Evolutionary conservation across 2,329 filamentous ascomycete species (phyloP).

Genomic region (Colletotrichum kahawae): DNA sequence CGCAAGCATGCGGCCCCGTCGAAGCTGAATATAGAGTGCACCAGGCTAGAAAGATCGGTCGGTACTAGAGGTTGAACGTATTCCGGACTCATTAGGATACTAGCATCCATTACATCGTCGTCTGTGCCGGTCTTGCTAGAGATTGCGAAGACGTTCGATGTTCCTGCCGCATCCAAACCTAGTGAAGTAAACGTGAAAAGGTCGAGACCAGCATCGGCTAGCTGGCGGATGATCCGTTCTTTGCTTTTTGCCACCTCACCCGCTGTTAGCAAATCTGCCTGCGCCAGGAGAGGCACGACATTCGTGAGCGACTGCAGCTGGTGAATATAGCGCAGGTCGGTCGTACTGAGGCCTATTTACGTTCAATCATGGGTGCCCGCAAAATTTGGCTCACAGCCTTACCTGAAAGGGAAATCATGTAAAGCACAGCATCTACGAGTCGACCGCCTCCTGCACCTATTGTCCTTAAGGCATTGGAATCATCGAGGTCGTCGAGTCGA

Average conservation of each 20-base stretch:
- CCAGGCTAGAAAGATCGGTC: slow-evolving; percentile 74
- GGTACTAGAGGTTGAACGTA: slow-evolving; percentile 81
- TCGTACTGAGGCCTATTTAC: slow-evolving; percentile 35
- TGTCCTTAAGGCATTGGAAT: slow-evolving; percentile 77
- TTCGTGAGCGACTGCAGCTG: slow-evolving; percentile 78
- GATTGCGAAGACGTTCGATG: slow-evolving; percentile 69
- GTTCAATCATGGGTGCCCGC: slow-evolving; percentile 31
- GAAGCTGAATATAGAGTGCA: slow-evolving; percentile 77
- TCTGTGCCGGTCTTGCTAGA: slow-evolving; percentile 78
- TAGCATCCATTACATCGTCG: slow-evolving; percentile 87
- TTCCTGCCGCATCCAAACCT: slow-evolving; percentile 28
- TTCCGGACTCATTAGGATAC: slow-evolving; percentile 88
- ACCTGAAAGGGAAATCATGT: slow-evolving; percentile 75
- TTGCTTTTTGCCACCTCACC: slow-evolving; percentile 66
- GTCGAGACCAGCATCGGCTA: slow-evolving; percentile 62
- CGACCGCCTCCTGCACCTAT: slow-evolving; percentile 83
- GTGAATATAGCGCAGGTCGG: slow-evolving; percentile 74
- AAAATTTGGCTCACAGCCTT: slow-evolving; percentile 47
- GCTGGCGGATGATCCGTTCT: slow-evolving; percentile 58
- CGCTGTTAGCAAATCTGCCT: slow-evolving; percentile 70
- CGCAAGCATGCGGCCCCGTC: slow-evolving; percentile 83
- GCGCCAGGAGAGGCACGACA: slow-evolving; percentile 81
- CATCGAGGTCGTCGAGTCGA: slow-evolving; percentile 64
- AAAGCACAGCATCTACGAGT: slow-evolving; percentile 85
- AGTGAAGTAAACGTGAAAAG: slow-evolving; percentile 69